Conservation (phyloP, 805 yeast species). For the Candida succiphila region DNA sequence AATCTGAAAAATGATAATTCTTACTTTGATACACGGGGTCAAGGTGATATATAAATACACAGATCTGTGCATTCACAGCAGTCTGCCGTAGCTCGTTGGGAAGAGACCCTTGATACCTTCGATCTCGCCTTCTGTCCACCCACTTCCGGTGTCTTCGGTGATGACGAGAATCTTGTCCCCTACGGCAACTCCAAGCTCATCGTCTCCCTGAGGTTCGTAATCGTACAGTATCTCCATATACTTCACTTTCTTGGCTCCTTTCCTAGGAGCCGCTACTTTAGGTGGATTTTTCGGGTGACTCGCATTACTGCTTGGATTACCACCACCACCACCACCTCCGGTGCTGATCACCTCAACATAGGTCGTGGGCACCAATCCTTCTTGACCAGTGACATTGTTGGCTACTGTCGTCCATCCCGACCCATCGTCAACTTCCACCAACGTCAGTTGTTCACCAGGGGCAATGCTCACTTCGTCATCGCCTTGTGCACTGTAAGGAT, state of each 20-base stretch:
- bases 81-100: constrained; percentile 66
- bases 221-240: constrained; percentile 66
- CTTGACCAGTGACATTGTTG: constrained; percentile 27
- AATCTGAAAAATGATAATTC: too few species aligned
- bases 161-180: constrained; percentile 70
- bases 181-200: constrained; percentile 59
- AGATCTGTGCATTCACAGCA: too few species aligned
- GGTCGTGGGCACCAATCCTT: constrained; percentile 80
- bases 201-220: constrained; percentile 68
- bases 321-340: constrained; percentile 5
- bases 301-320: constrained; percentile 12
- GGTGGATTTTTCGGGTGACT: constrained; percentile 74
- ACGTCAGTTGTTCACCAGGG: constrained; percentile 50
- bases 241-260: constrained; percentile 56
- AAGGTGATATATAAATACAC: too few species aligned
- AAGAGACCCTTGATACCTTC: constrained; percentile 58
- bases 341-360: constrained; percentile 43
- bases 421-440: constrained; percentile 70
- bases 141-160: constrained; percentile 67
- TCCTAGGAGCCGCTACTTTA: constrained; percentile 69
- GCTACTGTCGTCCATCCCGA: constrained; percentile 81
- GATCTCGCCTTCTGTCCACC: constrained; percentile 92
- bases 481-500: constrained; percentile 57
- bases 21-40: too few species aligned
- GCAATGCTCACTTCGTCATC: constrained; percentile 61